phyloP scores from a whole-genome alignment of 768 basidiomycete genomes.

The Boletus pseudopeckii region DNA sequence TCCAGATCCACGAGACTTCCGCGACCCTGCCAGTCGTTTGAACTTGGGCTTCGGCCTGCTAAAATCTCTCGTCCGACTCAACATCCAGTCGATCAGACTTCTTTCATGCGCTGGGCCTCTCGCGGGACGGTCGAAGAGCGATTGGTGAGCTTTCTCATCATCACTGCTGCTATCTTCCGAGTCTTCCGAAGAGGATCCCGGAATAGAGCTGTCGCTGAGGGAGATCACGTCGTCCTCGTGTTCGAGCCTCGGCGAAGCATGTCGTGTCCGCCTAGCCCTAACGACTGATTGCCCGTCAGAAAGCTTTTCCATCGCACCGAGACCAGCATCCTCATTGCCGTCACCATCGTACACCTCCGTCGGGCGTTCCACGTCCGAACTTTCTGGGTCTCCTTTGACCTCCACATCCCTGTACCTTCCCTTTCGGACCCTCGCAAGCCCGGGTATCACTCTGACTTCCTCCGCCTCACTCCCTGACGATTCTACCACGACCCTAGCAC shows the following conservation, averaged over 20 bases:
- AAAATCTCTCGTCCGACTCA: conserved; percentile 40
- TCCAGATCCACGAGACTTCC: conserved; percentile 9
- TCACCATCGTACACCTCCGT: background rate
- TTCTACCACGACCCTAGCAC: conserved; percentile 4
- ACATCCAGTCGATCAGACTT: conserved; percentile 69
- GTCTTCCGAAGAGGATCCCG: conserved; percentile 11
- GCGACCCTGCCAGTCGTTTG: conserved; percentile 12
- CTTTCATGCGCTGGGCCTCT: conserved; percentile 33
- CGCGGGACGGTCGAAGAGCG: conserved; percentile 26
- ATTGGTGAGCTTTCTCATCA: conserved; percentile 33
- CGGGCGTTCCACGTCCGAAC: conserved; percentile 40
- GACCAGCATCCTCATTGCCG: background rate
- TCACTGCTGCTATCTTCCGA: conserved; percentile 22
- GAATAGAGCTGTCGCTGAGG: conserved; percentile 17
- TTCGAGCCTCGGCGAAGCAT: background rate
- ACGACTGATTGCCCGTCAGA: conserved; percentile 17
- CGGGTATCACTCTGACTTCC: conserved; percentile 45
- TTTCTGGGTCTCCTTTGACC: conserved; percentile 64
- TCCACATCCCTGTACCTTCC: conserved; percentile 35
- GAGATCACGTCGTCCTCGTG: conserved; percentile 20
- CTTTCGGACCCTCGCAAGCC: conserved; percentile 45
- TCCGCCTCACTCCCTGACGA: conserved; percentile 33
- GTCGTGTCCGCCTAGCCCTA: conserved; percentile 22
- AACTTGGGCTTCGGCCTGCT: conserved; percentile 10
- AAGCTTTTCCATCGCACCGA: conserved; percentile 4